Evolutionary conservation across 2,329 filamentous ascomycete genomes (phyloP).

Genomic region (Colletotrichum lupini): DNA sequence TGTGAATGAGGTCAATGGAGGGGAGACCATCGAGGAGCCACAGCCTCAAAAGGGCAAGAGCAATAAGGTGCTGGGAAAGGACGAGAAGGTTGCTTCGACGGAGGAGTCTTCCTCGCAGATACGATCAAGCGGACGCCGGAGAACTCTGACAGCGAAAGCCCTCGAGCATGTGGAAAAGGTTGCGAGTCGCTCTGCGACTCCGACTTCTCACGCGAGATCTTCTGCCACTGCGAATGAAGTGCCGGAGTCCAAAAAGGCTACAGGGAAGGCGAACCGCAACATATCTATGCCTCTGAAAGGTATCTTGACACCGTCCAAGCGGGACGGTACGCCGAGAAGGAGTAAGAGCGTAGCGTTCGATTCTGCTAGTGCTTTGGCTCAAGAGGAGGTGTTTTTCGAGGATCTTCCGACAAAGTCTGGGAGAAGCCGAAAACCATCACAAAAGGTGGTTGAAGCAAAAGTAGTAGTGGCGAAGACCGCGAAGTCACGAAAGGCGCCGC

Average conservation of each 20-base stretch:
- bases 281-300: slow-evolving; percentile 55
- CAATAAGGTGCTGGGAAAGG: not conserved
- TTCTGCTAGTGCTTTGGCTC: slow-evolving; percentile 36
- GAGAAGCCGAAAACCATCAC: slow-evolving; percentile 38
- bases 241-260: slow-evolving; percentile 15
- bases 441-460: slow-evolving; percentile 35
- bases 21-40: not conserved
- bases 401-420: slow-evolving; percentile 57
- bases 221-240: slow-evolving; percentile 30
- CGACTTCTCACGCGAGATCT: not conserved
- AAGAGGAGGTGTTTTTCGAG: slow-evolving; percentile 61
- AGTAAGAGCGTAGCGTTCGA: slow-evolving; percentile 69
- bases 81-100: not conserved
- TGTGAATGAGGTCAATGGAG: not conserved
- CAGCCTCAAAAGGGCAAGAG: not conserved
- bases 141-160: slow-evolving; percentile 28
- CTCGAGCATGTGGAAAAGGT: slow-evolving; percentile 31
- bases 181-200: slow-evolving; percentile 22
- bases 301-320: slow-evolving; percentile 67
- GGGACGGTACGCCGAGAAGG: slow-evolving; percentile 44
- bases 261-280: not conserved
- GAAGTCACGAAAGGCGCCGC: slow-evolving; percentile 24
- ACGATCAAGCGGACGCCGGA: slow-evolving; percentile 32
- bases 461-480: slow-evolving; percentile 21
- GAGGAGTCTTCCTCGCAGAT: slow-evolving; percentile 27